Percentiles rank a stretch among this genome's conserved stretches.
Conservation (phyloP, 2,329 filamentous ascomycete species). For the Pseudopyrenochaeta lycopersici region DNA sequence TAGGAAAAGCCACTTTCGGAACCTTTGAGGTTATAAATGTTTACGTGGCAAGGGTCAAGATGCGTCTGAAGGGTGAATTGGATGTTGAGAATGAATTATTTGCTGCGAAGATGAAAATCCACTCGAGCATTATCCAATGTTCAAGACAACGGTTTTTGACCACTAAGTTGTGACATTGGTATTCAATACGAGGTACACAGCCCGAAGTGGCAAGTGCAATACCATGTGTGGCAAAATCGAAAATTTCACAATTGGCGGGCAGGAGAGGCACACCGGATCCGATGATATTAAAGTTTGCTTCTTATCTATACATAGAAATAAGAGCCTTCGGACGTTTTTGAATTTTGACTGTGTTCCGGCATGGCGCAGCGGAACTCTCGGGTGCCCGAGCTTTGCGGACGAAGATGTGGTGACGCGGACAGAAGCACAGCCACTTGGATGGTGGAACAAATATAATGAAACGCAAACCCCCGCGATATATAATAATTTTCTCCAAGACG, state of each 20-base stretch:
- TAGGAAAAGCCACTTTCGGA: not conserved
- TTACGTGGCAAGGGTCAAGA: not conserved
- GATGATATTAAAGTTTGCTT: not conserved
- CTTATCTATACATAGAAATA: not conserved
- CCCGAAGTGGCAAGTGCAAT: conserved; percentile 8
- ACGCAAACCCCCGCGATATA: not conserved
- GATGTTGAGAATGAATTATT: not conserved
- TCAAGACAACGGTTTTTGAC: not conserved
- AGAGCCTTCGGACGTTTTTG: not conserved
- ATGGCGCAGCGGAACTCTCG: conserved; percentile 3
- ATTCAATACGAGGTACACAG: not conserved
- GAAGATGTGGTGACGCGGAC: conserved; percentile 1
- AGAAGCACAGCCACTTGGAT: not conserved
- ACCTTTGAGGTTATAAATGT: too few relatives aligned
- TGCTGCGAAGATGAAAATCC: too few relatives aligned
- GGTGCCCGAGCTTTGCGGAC: not conserved
- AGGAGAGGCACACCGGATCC: conserved; percentile 1
- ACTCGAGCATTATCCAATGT: not conserved
- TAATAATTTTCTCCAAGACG: not conserved
- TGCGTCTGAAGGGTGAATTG: not conserved
- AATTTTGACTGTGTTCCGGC: not conserved
- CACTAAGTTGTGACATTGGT: not conserved
- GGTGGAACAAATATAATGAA: not conserved
- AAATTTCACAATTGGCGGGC: not conserved
- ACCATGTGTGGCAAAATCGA: not conserved